Conservation (phyloP, 2,329 filamentous ascomycete species). For the Aspergillus unguis region DNA sequence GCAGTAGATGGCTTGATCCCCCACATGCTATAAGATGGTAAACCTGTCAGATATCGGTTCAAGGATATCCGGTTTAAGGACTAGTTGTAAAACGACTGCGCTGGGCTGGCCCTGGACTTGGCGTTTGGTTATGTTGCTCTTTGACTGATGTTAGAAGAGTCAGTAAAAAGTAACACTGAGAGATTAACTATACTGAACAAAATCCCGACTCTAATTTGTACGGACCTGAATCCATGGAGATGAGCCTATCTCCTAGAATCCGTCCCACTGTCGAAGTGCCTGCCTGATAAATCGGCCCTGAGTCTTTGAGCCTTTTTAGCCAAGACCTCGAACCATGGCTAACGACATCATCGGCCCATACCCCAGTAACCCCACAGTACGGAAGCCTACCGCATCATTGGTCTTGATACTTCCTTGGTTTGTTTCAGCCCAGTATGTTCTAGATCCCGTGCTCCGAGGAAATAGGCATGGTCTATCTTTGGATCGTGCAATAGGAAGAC, state of each 20-base stretch:
- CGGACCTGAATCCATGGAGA: no score
- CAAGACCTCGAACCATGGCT: background rate
- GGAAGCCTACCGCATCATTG: background rate
- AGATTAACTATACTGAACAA: no score
- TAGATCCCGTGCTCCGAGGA: background rate
- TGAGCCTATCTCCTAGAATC: no score
- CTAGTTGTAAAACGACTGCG: background rate
- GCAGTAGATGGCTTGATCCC: background rate
- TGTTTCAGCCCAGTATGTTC: background rate
- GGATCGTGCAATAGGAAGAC: background rate
- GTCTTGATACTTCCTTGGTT: background rate
- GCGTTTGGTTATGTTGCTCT: slow-evolving; percentile 4
- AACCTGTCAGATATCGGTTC: background rate
- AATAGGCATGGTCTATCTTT: background rate
- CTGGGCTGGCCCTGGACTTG: slow-evolving; percentile 7
- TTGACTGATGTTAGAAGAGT: background rate
- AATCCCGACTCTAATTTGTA: no score
- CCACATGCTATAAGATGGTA: background rate
- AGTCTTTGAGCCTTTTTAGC: background rate
- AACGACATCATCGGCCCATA: background rate
- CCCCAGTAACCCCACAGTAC: background rate
- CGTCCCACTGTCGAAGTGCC: no score
- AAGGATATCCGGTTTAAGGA: background rate
- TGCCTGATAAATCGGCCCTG: no score
- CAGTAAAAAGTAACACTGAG: no score